Evolutionary conservation across 805 yeast species (phyloP), one percentile per base, ranked within the genome.

Genomic region (Barnettozyma salicaria): DNA sequence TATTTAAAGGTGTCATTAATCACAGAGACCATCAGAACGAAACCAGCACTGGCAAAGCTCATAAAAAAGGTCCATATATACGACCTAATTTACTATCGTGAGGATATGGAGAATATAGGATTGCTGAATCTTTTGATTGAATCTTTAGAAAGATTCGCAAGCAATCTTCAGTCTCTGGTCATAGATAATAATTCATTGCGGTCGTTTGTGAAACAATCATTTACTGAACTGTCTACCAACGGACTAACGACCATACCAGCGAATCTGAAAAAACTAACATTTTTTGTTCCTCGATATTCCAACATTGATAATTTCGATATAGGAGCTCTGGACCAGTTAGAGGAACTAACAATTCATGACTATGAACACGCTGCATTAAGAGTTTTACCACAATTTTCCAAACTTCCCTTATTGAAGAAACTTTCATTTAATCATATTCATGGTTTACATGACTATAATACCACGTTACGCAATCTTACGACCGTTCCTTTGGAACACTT

Each of bases 371-470:
- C 70, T 2, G 56, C 69, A 4, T 45, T 61, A 7, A 48, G 62
- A 16, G 49, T 71, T 6, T 45, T 72, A 13, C 52, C 61, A 26
- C 47, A 43, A 14, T 27, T 67, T 11, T 28, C 36, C 2, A 32
- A 22, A 3, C 36, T 47, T 18, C 31, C 59, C 1, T 40, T 52
- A 1, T 41, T 74, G 13, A 51, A 46, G 14, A 47, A 59, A 4
- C 47, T 74, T 23, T 63, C 62, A 27, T 49, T 75, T 27, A 60
- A 66, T 26, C 67, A 67, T 40, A 64, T 67, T 27, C 79, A 74
- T 47, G 72, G 70, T 1, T 55, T 63, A 20, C 63, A 59, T 28
- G 68, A 68, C 40, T 63, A 64, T 44, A 65, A 63, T 42, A 46
- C 61, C 4, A 49, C 53, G 2, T 47, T 61, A 21, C 45, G 65